A percentile compares a stretch with the other conserved stretches of the same genome.
Evolutionary conservation across 768 basidiomycete genomes (phyloP).

Genomic region (Termitomyces sp.): DNA sequence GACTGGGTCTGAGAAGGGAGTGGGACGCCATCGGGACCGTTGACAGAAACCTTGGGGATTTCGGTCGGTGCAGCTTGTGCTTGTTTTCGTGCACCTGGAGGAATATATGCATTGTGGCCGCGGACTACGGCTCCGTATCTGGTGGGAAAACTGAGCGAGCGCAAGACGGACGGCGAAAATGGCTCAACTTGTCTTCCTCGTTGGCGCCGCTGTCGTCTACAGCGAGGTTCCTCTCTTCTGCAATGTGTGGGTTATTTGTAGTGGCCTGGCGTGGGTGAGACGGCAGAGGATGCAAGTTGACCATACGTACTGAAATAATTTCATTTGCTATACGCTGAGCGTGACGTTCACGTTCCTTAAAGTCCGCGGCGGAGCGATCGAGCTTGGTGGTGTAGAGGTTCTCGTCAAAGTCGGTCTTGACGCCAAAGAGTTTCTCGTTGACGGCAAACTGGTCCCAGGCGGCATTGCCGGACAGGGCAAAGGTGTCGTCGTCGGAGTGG

Average conservation of each 20-base stretch:
- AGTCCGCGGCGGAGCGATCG: constrained; percentile 79
- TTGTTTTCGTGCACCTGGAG: constrained; percentile 77
- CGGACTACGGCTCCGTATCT: constrained; percentile 94
- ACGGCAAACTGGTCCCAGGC: constrained; percentile 91
- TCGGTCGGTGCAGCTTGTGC: constrained; percentile 26
- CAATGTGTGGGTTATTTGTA: constrained; percentile 76
- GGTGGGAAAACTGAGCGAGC: constrained; percentile 12
- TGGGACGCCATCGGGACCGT: constrained; percentile 67
- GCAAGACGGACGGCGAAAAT: constrained; percentile 8
- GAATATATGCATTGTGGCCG: constrained; percentile 85
- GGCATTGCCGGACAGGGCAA: constrained; percentile 43
- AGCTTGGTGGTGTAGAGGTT: constrained; percentile 92
- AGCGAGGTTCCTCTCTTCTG: constrained; percentile 73
- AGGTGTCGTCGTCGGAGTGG: constrained; percentile 62
- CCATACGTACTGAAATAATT: constrained; percentile 77
- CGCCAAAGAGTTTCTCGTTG: constrained; percentile 91
- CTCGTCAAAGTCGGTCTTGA: constrained; percentile 89
- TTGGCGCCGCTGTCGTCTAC: constrained; percentile 71
- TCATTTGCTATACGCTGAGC: constrained; percentile 88
- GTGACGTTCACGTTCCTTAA: constrained; percentile 80
- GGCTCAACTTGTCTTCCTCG: constrained; percentile 91
- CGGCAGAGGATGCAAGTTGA: too few species aligned
- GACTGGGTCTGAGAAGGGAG: constrained; percentile 36
- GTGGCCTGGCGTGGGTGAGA: too few species aligned
- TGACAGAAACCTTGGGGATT: constrained; percentile 69